phyloP scores from a whole-genome alignment of 768 basidiomycete species.

The Galerina sulciceps region DNA sequence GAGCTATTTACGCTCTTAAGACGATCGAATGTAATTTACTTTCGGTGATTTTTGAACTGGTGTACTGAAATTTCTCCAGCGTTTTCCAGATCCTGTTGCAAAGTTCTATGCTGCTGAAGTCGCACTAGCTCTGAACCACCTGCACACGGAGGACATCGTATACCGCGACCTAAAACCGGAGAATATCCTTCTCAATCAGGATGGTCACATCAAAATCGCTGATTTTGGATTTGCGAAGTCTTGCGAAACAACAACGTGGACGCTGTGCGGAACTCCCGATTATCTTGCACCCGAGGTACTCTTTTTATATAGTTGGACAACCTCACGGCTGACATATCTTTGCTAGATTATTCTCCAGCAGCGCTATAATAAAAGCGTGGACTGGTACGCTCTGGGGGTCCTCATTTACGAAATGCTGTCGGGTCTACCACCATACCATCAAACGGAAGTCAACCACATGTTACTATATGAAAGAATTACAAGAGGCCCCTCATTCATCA shows the following conservation, averaged over 20 bases:
- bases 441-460: constrained; percentile 82
- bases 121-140: constrained; percentile 87
- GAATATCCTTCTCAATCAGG: constrained; percentile 90
- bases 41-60: constrained; percentile 12
- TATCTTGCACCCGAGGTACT: constrained; percentile 93
- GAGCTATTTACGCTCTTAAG: constrained; percentile 94
- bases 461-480: constrained; percentile 92
- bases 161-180: constrained; percentile 99
- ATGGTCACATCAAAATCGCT: constrained; percentile 96
- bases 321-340: constrained; percentile 11
- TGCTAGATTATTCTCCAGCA: constrained; percentile 74
- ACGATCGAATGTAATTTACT: constrained; percentile 75
- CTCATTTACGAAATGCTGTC: constrained; percentile 98
- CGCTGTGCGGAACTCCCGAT: constrained; percentile 93
- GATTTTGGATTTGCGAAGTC: constrained; percentile 97
- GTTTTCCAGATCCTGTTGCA: constrained; percentile 96
- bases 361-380: constrained; percentile 94
- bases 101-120: constrained; percentile 98
- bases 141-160: constrained; percentile 87
- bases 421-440: constrained; percentile 94
- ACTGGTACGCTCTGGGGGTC: constrained; percentile 98
- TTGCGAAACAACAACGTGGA: constrained; percentile 89
- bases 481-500: constrained; percentile 70
- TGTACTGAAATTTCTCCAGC: constrained; percentile 41
- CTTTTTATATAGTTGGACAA: background rate